These are phyloP conservation scores for Sphaerostilbella broomeana DNA, from an alignment of 2,329 filamentous ascomycete genomes.

Conservation along the genomic window DNA sequence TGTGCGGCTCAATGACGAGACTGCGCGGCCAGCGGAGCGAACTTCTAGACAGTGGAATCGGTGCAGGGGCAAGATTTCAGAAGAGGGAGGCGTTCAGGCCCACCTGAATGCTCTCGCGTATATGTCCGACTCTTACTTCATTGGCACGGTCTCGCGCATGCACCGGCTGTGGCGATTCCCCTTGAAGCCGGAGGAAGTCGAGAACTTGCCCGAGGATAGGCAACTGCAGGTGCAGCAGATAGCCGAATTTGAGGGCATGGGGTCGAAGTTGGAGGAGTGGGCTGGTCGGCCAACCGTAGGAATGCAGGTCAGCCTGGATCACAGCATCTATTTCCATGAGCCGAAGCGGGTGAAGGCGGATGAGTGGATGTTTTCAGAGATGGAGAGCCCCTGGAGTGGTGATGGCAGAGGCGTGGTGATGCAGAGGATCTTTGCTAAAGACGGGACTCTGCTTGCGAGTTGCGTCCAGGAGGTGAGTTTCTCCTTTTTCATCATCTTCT, in stretches of 20 bases:
- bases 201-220: constrained; percentile 38
- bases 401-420: constrained; percentile 70
- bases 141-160: constrained; percentile 76
- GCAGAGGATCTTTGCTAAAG: constrained; percentile 64
- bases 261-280: constrained; percentile 39
- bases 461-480: constrained; percentile 68
- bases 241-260: constrained; percentile 38
- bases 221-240: constrained; percentile 31
- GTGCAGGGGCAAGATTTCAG: constrained; percentile 66
- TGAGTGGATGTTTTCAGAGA: constrained; percentile 75
- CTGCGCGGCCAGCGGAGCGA: constrained; percentile 52
- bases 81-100: constrained; percentile 66
- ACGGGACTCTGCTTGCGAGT: constrained; percentile 68
- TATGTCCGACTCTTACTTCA: constrained; percentile 88
- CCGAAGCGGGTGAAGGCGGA: constrained; percentile 52
- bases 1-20: constrained; percentile 28
- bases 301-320: constrained; percentile 82
- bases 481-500: background rate
- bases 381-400: constrained; percentile 73
- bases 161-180: constrained; percentile 75
- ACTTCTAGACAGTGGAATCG: constrained; percentile 69
- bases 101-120: constrained; percentile 88
- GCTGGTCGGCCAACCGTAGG: constrained; percentile 54
- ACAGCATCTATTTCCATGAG: constrained; percentile 64
- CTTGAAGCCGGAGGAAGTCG: constrained; percentile 46